Base-by-base conservation (phyloP, 2,329 filamentous ascomycete genomes). In the Talaromyces rugulosus region DNA sequence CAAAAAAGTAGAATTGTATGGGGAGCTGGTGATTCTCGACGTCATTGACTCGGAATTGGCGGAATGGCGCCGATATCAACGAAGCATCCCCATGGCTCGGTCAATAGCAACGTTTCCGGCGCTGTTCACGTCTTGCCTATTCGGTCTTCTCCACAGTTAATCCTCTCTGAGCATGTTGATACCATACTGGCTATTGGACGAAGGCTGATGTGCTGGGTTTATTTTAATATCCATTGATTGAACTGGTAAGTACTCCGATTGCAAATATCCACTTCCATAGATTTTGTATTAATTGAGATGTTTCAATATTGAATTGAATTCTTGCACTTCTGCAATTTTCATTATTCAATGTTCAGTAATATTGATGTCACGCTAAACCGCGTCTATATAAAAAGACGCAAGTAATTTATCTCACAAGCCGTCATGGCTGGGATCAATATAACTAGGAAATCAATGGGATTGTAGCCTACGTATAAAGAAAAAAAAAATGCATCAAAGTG, bases 41-140 rank as follows among this genome's bases (percentile, higher is more conserved):
- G 55, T 57, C 55, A 57, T 57, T n/a, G 27, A 57, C 23, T 44
- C 55, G 55, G 55, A 47, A 47, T 5, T 28, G n/a, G 34, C 55
- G 55, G 55, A 57, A 47, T n/a, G 44, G 44, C 3, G 44, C 44
- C 44, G 44, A 47, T 47, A 47, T 47, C 44, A 40, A 40, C 23
- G 44, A 47, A 47, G n/a, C 8, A 27, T 47, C 44, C 12, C 23
- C 18, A 47, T 27, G 18, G 8, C 4, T 23, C n/a, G 16, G 18
- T 44, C 3, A 47, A 5, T 23, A 47, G 44, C 23, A 47, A 47
- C 44, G 44, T 47, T 23, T 47, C 16, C 44, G 18, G 44, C 11
- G 8, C 18, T 23, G 44, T 47, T 47, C 44, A 47, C 44, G 18
- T 18, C 6, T 47, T 27, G 44, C n/a, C 44, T 23, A 47, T 27